Base-by-base conservation (phyloP, 768 basidiomycete species). In the Tephrocybe sp. region DNA sequence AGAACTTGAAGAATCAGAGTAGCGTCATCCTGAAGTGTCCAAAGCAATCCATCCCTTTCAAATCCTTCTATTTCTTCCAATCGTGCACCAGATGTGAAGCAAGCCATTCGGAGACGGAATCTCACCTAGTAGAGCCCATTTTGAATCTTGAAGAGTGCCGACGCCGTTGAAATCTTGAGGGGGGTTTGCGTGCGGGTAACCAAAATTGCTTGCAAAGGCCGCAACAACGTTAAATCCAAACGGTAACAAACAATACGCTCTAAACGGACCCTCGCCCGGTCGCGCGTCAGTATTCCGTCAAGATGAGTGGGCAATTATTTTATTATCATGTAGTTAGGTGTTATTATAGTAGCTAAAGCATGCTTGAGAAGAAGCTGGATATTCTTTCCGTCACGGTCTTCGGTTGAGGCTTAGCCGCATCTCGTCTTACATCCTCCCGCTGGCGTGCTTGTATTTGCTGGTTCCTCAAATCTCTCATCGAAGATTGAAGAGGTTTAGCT, bases 81-180 rank as follows among this genome's bases (percentile, higher is more conserved):
- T 35, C 51, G n/a, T 36, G 25, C 37, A 38, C 46, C 38, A 44
- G 7, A 61, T 40, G 52, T 52, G 55, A 55, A 54, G 51, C 36
- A 44, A 53, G 46, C 43, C 57, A 52, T 52, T 52, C 49, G 44
- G 51, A 55, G 42, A 52, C 35, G 51, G 51, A 63, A 62, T 67
- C 86, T 77, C 73, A 88, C 86, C 86, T 86, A 75, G 86, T 87
- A 57, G 86, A 88, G 65, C 84, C 85, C 86, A 87, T 88, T 78
- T 77, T 83, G 71, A 69, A 65, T 69, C 70, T 74, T 74, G 72
- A 73, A 64, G 69, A 68, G 64, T 67, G 69, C 68, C 71, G 68
- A 65, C 67, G 73, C 69, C 71, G 73, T 72, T 67, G 68, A 69
- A 65, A 62, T 72, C 69, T 69, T 74, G 69, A 65, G 66, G 64